These are phyloP conservation scores for Fusarium pseudograminearum DNA, from an alignment of 2,329 filamentous ascomycete genomes.

Conservation along the genomic window DNA sequence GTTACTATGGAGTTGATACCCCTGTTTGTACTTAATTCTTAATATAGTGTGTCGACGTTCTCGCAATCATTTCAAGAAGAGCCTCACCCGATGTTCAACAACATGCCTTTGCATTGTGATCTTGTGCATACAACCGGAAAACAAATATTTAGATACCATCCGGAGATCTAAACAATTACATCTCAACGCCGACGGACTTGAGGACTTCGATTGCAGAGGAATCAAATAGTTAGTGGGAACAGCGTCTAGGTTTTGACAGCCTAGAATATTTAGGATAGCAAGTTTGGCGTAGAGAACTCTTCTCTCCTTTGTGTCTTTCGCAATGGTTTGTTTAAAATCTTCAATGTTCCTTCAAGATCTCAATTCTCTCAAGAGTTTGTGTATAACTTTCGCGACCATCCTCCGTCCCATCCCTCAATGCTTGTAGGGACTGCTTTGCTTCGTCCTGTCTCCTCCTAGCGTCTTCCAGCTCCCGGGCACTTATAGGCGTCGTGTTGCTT, in stretches of 20 bases:
- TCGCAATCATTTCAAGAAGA: not conserved
- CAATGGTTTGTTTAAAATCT: not conserved
- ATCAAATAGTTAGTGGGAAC: no score
- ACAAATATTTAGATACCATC: no score
- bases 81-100: no score
- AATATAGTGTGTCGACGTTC: not conserved
- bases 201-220: not conserved
- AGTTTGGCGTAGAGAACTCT: not conserved
- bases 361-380: not conserved
- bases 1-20: slow-evolving; percentile 25
- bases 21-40: slow-evolving; percentile 11
- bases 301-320: not conserved
- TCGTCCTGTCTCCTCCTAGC: not conserved
- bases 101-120: not conserved
- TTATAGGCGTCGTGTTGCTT: no score
- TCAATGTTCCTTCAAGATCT: not conserved
- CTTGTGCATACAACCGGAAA: not conserved
- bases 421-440: not conserved
- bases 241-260: not conserved
- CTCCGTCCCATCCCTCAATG: not conserved
- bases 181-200: not conserved
- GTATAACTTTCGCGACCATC: not conserved
- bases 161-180: not conserved
- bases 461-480: no score
- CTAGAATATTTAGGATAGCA: not conserved